Conservation (phyloP, 2,329 filamentous ascomycete species). For the Paramyrothecium sp. region DNA sequence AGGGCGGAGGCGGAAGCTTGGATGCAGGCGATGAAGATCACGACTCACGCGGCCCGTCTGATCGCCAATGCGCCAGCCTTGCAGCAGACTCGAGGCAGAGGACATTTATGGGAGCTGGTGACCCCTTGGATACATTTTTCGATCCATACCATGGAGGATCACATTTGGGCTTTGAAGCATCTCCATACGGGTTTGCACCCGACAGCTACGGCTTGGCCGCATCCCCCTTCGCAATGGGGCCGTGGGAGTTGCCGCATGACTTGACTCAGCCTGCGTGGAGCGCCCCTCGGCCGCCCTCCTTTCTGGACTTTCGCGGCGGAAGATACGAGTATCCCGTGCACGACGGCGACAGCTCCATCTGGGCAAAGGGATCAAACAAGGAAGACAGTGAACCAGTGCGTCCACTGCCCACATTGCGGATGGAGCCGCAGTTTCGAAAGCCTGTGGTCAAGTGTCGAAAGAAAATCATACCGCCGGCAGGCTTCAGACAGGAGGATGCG, state of each 20-base stretch:
- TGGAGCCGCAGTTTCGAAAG: neutral
- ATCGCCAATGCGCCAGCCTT: neutral
- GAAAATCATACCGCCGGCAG: neutral
- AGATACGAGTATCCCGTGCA: constrained; percentile 30
- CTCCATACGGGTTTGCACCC: constrained; percentile 6
- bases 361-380: constrained; percentile 23
- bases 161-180: constrained; percentile 11
- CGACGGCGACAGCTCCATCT: constrained; percentile 29
- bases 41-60: constrained; percentile 8
- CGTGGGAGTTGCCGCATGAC: neutral
- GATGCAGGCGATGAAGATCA: constrained; percentile 11
- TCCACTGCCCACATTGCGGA: neutral
- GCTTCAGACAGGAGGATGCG: neutral
- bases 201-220: neutral
- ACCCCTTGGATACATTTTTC: constrained; percentile 3
- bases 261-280: neutral
- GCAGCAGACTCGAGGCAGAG: neutral
- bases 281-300: constrained; percentile 1
- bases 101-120: neutral
- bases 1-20: neutral
- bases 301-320: constrained; percentile 15
- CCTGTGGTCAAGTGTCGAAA: neutral
- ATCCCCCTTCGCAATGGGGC: neutral
- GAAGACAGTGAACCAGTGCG: constrained; percentile 9
- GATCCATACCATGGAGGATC: constrained; percentile 5